Percentiles rank a stretch among this genome's conserved stretches.
phyloP scores from a whole-genome alignment of 768 basidiomycete genomes.

The Sporobolomyces phaffii region DNA sequence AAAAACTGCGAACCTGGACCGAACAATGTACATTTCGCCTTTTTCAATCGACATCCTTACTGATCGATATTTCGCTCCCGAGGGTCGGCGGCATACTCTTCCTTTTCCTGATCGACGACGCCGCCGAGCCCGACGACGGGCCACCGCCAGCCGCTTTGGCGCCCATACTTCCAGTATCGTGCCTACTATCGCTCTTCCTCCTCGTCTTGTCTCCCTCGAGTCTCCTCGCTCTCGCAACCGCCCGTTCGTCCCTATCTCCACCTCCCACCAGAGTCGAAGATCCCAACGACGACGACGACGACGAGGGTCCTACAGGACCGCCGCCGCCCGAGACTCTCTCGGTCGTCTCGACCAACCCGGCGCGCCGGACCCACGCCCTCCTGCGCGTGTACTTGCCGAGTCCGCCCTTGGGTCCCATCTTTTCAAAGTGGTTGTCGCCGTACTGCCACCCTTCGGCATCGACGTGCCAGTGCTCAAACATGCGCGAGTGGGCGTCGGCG shows the following conservation, averaged over 20 bases:
- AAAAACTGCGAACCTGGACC: too few species aligned
- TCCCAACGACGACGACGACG: not conserved
- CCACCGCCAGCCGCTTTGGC: not conserved
- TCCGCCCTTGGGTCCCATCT: conserved; percentile 48
- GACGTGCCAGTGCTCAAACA: conserved; percentile 40
- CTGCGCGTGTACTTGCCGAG: conserved; percentile 46
- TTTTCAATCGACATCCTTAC: conserved; percentile 9
- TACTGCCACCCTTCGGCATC: conserved; percentile 51
- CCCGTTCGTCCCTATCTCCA: not conserved
- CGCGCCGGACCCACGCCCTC: conserved; percentile 41
- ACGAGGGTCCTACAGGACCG: too few species aligned
- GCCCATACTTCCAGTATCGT: too few species aligned
- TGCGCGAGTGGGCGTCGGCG: not conserved
- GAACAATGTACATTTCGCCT: too few species aligned
- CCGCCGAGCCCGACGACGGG: not conserved
- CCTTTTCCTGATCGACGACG: not conserved
- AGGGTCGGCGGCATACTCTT: not conserved
- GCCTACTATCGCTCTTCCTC: not conserved
- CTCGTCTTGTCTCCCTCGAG: not conserved
- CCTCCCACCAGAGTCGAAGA: not conserved
- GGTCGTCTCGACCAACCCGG: conserved; percentile 38
- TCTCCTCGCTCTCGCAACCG: not conserved
- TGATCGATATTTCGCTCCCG: conserved; percentile 3
- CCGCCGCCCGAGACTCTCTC: conserved; percentile 22
- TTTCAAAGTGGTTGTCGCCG: conserved; percentile 51